Percentiles rank a stretch among this genome's conserved stretches.
These are phyloP conservation scores for Strobilomyces dryophilus DNA, from an alignment of 768 basidiomycete species.

Conservation along the genomic window DNA sequence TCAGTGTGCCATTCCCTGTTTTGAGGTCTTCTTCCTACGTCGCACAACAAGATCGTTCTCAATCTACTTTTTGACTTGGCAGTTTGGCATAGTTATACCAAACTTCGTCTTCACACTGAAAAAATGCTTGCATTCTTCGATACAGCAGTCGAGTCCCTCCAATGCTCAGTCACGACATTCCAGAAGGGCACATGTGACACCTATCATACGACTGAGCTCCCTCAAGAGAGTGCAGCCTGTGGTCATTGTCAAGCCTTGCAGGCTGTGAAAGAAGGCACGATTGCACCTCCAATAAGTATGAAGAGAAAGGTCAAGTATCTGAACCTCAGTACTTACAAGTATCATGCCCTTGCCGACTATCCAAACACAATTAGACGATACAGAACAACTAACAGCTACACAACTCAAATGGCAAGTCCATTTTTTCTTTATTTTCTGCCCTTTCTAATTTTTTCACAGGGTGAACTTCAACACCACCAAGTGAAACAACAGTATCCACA, in stretches of 20 bases:
- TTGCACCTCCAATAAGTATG: not conserved
- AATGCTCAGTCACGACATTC: not conserved
- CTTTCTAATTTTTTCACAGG: slow-evolving; percentile 18
- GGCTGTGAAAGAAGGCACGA: not conserved
- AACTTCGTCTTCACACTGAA: not conserved
- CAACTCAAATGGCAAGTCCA: not conserved
- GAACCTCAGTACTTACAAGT: slow-evolving; percentile 8
- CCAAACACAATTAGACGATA: not conserved
- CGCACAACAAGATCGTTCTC: slow-evolving; percentile 9
- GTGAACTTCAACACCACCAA: slow-evolving; percentile 35
- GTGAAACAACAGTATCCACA: slow-evolving; percentile 34
- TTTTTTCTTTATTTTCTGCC: not conserved
- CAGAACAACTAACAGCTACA: not conserved
- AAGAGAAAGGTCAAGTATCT: not conserved
- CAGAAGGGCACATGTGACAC: not conserved
- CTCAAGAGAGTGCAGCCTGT: not conserved
- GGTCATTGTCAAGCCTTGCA: not conserved
- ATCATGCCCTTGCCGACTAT: not conserved
- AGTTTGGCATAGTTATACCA: not conserved
- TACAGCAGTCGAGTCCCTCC: not conserved
- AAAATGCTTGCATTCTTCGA: not conserved
- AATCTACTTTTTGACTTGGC: slow-evolving; percentile 13
- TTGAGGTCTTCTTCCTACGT: not conserved
- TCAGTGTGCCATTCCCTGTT: not conserved
- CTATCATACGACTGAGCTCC: not conserved